Evolutionary conservation across 73 alveolate species (phyloP).

Genomic region (Paramecium tetraurelia): DNA sequence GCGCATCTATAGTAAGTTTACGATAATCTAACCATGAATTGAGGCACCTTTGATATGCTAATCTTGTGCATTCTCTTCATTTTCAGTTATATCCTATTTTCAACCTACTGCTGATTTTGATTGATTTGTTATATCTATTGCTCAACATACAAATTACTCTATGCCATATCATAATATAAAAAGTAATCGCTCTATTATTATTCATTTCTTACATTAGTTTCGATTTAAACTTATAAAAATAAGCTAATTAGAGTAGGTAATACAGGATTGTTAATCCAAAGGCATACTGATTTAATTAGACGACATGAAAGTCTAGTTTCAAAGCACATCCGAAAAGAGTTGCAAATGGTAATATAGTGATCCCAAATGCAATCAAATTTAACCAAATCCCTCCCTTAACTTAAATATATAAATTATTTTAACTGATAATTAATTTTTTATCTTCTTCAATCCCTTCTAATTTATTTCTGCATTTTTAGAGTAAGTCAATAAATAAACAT

Average conservation of each 20-base stretch:
- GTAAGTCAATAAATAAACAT: not conserved
- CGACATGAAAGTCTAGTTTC: not conserved
- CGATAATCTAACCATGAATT: slow-evolving; percentile 23
- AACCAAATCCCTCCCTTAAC: slow-evolving; percentile 5
- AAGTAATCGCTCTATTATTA: not conserved
- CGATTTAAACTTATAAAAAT: not conserved
- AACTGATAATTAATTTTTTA: not conserved
- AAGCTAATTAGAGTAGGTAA: not conserved
- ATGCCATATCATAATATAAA: not conserved
- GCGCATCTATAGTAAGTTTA: not conserved
- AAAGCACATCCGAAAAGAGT: not conserved
- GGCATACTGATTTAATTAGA: not conserved
- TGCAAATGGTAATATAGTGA: not conserved
- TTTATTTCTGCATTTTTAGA: not conserved
- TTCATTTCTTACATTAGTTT: not conserved
- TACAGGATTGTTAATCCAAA: not conserved
- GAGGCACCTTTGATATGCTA: not conserved
- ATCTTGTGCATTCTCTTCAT: not conserved
- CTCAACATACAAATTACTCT: not conserved
- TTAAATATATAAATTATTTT: not conserved
- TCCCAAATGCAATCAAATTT: not conserved
- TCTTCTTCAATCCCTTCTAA: not conserved
- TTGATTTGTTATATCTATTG: not conserved
- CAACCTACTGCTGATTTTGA: not conserved
- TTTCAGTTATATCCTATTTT: not conserved